phyloP scores from a whole-genome alignment of 1,284 basidiomycete species.

The Trichosporon inkin region DNA sequence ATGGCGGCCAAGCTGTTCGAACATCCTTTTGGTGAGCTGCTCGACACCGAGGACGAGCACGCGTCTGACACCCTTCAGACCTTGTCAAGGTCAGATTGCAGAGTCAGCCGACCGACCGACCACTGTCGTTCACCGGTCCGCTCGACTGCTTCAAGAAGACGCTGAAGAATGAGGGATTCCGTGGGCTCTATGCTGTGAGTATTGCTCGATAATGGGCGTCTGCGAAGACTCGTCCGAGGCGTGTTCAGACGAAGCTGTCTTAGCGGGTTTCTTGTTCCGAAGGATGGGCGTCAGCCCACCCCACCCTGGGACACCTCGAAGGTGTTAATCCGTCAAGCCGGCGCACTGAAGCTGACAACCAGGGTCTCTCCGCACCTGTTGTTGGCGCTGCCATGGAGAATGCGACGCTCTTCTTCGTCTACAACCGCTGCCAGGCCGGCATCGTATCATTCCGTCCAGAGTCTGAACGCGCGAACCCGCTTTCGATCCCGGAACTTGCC shows the following conservation, averaged over 20 bases:
- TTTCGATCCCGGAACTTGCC: slow-evolving; percentile 63
- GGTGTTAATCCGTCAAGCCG: neutral
- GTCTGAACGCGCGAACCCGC: slow-evolving; percentile 40
- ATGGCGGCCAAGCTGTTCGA: slow-evolving; percentile 78
- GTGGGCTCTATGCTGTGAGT: slow-evolving; percentile 74
- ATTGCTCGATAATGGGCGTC: neutral
- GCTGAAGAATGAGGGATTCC: slow-evolving; percentile 67
- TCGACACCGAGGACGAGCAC: neutral
- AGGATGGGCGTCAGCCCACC: neutral
- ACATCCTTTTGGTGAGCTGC: slow-evolving; percentile 62
- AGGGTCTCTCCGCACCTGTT: slow-evolving; percentile 85
- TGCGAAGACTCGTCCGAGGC: neutral
- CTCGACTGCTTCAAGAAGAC: slow-evolving; percentile 76
- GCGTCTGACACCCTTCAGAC: slow-evolving; percentile 11
- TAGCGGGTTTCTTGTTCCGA: neutral
- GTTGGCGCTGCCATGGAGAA: slow-evolving; percentile 89
- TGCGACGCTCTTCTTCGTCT: slow-evolving; percentile 78
- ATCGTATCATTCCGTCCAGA: slow-evolving; percentile 51
- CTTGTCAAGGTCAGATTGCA: slow-evolving; percentile 69
- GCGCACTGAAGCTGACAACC: slow-evolving; percentile 12
- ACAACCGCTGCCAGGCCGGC: slow-evolving; percentile 72
- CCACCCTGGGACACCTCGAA: neutral
- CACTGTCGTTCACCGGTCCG: slow-evolving; percentile 68
- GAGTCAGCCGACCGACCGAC: slow-evolving; percentile 69
- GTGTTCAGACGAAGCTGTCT: neutral